phyloP scores from a whole-genome alignment of 805 yeast genomes.

The Kazachstania taianensis region DNA sequence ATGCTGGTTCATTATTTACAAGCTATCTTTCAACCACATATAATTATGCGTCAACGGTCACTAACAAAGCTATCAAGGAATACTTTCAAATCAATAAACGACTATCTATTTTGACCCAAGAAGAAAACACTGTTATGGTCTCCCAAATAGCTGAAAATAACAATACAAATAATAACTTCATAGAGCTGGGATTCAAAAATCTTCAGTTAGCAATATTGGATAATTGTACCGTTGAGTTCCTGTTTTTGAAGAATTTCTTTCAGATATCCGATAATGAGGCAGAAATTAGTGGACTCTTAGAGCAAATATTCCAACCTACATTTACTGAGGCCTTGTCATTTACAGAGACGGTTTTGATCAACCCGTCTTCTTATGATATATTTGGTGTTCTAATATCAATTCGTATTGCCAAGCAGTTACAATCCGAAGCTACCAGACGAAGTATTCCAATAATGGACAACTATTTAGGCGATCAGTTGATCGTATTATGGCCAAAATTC shows the following conservation, averaged over 20 bases:
- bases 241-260: slow-evolving; percentile 65
- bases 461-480: slow-evolving; percentile 53
- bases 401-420: slow-evolving; percentile 55
- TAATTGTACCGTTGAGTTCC: slow-evolving; percentile 66
- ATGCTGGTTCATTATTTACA: slow-evolving; percentile 21
- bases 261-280: slow-evolving; percentile 33
- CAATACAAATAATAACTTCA: slow-evolving; percentile 53
- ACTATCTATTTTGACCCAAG: slow-evolving; percentile 42
- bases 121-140: slow-evolving; percentile 56
- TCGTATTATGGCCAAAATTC: slow-evolving; percentile 79
- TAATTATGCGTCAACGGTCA: slow-evolving; percentile 7
- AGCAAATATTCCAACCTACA: slow-evolving; percentile 44
- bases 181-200: slow-evolving; percentile 65
- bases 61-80: slow-evolving; percentile 35
- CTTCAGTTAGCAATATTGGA: slow-evolving; percentile 66
- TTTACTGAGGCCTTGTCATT: slow-evolving; percentile 40
- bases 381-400: slow-evolving; percentile 73
- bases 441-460: slow-evolving; percentile 59
- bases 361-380: slow-evolving; percentile 46
- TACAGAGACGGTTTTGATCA: slow-evolving; percentile 31
- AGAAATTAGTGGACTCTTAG: slow-evolving; percentile 38
- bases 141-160: slow-evolving; percentile 79
- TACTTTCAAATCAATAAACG: slow-evolving; percentile 53
- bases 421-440: slow-evolving; percentile 55
- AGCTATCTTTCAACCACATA: slow-evolving; percentile 19